Evolutionary conservation across 805 yeast species (phyloP).

Genomic region (Schwanniomyces vanrijiae): DNA sequence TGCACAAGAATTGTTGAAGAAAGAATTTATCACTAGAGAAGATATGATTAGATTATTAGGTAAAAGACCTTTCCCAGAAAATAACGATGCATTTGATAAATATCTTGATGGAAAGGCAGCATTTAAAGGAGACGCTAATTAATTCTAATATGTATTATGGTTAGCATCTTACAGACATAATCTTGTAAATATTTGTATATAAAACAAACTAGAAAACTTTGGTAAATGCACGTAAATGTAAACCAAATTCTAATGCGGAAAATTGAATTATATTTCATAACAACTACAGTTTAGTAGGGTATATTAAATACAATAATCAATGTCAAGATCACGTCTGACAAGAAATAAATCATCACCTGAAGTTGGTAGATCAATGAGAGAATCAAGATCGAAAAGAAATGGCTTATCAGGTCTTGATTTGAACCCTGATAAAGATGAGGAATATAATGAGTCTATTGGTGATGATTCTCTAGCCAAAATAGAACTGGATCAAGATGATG

Average conservation of each 20-base stretch:
- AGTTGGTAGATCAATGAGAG: slow-evolving; percentile 2
- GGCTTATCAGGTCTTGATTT: slow-evolving; percentile 17
- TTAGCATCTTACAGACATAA: not conserved
- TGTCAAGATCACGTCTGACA: slow-evolving; percentile 7
- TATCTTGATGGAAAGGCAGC: slow-evolving; percentile 52
- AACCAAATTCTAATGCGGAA: not conserved
- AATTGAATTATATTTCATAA: no score
- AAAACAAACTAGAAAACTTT: not conserved
- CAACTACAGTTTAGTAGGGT: not conserved
- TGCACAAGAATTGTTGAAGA: slow-evolving; percentile 80
- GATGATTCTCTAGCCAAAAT: slow-evolving; percentile 4
- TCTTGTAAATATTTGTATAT: slow-evolving; percentile 2
- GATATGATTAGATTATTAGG: slow-evolving; percentile 91
- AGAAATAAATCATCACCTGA: slow-evolving; percentile 5
- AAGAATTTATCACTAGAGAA: slow-evolving; percentile 90
- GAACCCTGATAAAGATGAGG: slow-evolving; percentile 16
- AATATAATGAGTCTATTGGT: slow-evolving; percentile 11
- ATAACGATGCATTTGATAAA: slow-evolving; percentile 87
- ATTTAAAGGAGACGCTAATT: slow-evolving; percentile 31
- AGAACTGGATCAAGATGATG: slow-evolving; percentile 19
- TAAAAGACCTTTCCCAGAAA: slow-evolving; percentile 87
- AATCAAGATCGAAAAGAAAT: slow-evolving; percentile 5
- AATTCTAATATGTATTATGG: slow-evolving; percentile 22
- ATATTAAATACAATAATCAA: not conserved
- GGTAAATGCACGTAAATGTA: not conserved